Evolutionary conservation across 768 basidiomycete genomes (phyloP).

Genomic region (Rhizopogon roseolus): DNA sequence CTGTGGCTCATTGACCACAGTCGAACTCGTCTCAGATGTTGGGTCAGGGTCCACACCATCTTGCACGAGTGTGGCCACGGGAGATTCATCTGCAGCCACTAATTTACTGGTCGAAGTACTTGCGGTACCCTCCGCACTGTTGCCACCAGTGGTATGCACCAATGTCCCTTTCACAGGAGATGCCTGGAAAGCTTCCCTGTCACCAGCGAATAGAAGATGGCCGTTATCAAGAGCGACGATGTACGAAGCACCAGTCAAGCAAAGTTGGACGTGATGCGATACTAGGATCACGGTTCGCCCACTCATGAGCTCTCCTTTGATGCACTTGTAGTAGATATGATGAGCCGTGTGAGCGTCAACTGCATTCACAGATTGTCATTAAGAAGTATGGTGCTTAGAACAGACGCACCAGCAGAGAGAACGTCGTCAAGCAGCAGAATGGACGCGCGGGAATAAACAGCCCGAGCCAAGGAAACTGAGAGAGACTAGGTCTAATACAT

Average conservation of each 20-base stretch:
- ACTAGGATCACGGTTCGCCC: constrained; percentile 84
- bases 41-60: constrained; percentile 9
- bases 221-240: constrained; percentile 74
- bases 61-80: constrained; percentile 17
- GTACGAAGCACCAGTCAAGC: constrained; percentile 73
- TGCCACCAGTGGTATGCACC: constrained; percentile 49
- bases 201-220: constrained; percentile 71
- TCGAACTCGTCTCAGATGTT: constrained; percentile 39
- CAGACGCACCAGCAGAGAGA: constrained; percentile 36
- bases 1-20: constrained; percentile 33
- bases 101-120: constrained; percentile 2
- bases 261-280: constrained; percentile 92
- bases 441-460: constrained; percentile 86
- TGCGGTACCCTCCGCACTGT: constrained; percentile 34
- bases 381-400: background rate
- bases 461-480: constrained; percentile 70
- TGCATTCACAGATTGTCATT: constrained; percentile 11
- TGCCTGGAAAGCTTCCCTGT: constrained; percentile 54
- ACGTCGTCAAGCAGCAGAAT: constrained; percentile 87
- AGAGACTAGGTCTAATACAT: background rate
- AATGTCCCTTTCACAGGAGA: constrained; percentile 65
- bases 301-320: constrained; percentile 73
- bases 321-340: constrained; percentile 74
- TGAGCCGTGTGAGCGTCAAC: constrained; percentile 87
- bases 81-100: constrained; percentile 5